Evolutionary conservation across 208 protist species (phyloP), one percentile per base, ranked within the genome.

Genomic region (Borovskyia barvae): DNA sequence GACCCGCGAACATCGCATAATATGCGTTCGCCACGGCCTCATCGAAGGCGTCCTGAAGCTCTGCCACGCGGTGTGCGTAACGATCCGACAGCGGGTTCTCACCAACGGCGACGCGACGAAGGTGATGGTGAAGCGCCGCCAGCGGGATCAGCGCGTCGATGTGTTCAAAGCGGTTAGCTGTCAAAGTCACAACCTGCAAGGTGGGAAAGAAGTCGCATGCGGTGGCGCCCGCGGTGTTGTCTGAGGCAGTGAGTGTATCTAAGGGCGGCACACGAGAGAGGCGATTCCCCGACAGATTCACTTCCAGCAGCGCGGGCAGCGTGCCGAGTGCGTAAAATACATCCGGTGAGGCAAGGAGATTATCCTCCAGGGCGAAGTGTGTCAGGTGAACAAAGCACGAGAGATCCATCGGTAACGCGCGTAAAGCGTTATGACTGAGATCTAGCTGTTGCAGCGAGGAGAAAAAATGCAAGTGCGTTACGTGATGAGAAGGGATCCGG

Each of bases 211-310:
- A 85, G 24, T 75, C 46, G 8, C 65, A 71, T 12, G 55, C 56
- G 22, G 75, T 69, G 52, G 32, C 81, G 53, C 36, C 70, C 59
- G 28, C 39, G 39, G 19, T 25, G 36, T 41, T 2, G 36, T n/a
- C 28, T 24, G 36, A 42, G 8, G 26, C 26, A 17, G 52, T 11
- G n/a, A n/a, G n/a, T n/a, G 81, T 79, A 26, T 71, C 77, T 17
- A 92, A 47, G 24, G 64, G 72, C 0, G 85, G 85, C 2, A 95
- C 75, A 37, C 46, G 36, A 5, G 66, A 66, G 22, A 95, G 70
- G 22, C 73, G 68, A 61, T 95, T 95, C 50, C 82, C 52, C 47
- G 91, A 86, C 4, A 95, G 59, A 55, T 95, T 93, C n/a, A 92
- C 77, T 55, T 89, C 87, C 35, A 78, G 39, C 9, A 95, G 69